These are phyloP conservation scores for Ogataea populi-albae DNA, from an alignment of 805 yeast genomes.

Conservation along the genomic window DNA sequence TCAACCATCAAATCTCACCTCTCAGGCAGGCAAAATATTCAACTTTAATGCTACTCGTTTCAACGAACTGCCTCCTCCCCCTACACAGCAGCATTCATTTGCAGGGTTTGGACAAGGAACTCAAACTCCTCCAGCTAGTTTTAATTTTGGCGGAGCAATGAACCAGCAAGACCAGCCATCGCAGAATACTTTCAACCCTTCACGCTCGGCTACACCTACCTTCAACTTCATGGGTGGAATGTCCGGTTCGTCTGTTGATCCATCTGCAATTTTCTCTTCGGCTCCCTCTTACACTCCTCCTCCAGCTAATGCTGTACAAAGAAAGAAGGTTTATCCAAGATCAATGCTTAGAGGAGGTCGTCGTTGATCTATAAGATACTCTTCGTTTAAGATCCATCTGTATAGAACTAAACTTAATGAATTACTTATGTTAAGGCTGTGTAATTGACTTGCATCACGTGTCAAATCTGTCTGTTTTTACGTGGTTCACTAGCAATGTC, in stretches of 20 bases:
- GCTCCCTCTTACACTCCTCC: constrained; percentile 24
- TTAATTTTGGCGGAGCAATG: constrained; percentile 5
- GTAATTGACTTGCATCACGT: no score
- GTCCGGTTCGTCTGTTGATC: constrained; percentile 24
- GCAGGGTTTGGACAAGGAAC: constrained; percentile 9
- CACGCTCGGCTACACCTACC: constrained; percentile 31
- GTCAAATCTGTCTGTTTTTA: no score
- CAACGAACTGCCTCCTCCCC: constrained; percentile 9
- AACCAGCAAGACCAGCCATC: constrained; percentile 8
- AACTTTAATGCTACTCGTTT: constrained; percentile 14
- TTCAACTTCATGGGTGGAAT: constrained; percentile 32
- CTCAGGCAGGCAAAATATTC: constrained; percentile 15
- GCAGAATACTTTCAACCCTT: constrained; percentile 19
- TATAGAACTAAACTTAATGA: constrained; percentile 1
- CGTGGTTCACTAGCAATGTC: no score
- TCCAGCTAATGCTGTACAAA: constrained; percentile 9
- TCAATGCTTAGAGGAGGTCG: constrained; percentile 21
- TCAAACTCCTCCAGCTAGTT: constrained; percentile 2
- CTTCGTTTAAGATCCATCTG: no score
- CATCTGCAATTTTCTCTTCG: constrained; percentile 26
- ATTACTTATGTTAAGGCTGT: constrained; percentile 6
- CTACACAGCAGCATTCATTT: constrained; percentile 6
- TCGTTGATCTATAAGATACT: no score
- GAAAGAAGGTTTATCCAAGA: constrained; percentile 22
- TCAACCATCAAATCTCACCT: constrained; percentile 4